Percentiles rank a stretch among this genome's conserved stretches.
These are phyloP conservation scores for Nicotiana benthamiana DNA, from an alignment of 257 asterid genomes.

Conservation along the genomic window DNA sequence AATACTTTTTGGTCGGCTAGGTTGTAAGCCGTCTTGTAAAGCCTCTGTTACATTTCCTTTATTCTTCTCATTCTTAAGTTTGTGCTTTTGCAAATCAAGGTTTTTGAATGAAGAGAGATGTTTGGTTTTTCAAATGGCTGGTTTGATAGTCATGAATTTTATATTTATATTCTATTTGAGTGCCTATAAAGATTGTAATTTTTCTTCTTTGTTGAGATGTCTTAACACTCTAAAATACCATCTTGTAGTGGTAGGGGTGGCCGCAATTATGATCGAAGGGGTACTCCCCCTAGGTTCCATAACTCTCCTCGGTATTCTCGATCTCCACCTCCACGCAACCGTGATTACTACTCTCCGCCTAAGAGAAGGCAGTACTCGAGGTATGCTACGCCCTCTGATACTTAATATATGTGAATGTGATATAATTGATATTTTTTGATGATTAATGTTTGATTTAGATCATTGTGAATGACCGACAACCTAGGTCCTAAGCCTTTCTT, in stretches of 20 bases:
- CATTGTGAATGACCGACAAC: not conserved
- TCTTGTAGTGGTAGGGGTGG: conserved; percentile 29
- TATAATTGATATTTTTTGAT: not conserved
- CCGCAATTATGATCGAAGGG: conserved; percentile 69
- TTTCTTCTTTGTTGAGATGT: not conserved
- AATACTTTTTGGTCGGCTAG: not conserved
- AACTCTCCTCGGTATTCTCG: conserved; percentile 51
- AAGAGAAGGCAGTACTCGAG: conserved; percentile 72
- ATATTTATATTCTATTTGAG: not conserved
- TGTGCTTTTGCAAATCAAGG: not conserved
- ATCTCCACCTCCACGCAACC: conserved; percentile 67
- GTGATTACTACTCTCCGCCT: conserved; percentile 58
- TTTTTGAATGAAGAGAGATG: not conserved
- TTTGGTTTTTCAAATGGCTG: not conserved
- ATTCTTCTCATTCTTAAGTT: not conserved
- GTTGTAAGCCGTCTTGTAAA: not conserved
- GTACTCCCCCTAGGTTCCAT: conserved; percentile 35
- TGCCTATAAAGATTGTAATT: not conserved
- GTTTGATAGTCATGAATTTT: not conserved
- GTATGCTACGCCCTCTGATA: conserved; percentile 17
- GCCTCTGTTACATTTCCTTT: not conserved
- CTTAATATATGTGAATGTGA: not conserved
- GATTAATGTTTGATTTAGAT: not conserved
- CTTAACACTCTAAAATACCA: not conserved
- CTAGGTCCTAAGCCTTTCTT: not conserved